Evolutionary conservation across 805 yeast genomes (phyloP), one percentile per base, ranked within the genome.

Genomic region (Komagataella pseudopastoris): DNA sequence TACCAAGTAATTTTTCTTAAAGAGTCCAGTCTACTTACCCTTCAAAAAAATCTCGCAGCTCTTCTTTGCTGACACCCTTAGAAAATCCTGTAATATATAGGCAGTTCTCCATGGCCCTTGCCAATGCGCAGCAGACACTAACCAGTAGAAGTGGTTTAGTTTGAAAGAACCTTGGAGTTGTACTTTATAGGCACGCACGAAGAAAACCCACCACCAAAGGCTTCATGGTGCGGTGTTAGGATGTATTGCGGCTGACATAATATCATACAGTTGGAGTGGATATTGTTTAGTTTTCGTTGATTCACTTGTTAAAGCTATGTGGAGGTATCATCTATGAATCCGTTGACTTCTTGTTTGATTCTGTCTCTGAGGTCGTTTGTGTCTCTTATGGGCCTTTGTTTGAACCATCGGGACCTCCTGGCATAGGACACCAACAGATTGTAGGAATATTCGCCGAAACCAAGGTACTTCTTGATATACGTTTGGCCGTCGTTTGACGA

Each of bases 361-460:
- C 58, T 60, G 51, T 63, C 61, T 46, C 54, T 62, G 48, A 64
- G 52, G 47, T 63, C 65, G 53, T 64, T 65, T 24, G 58, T 51
- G 44, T 52, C 57, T 45, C 57, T 56, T 49, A 66, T 58, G 53
- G 68, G 65, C 51, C 61, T 69, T 57, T 71, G 74, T 58, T 68
- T 71, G 60, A 84, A 83, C 57, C 75, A 71, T 1, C 76, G 76
- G 16, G 83, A 71, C 51, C 63, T 53, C 48, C 69, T 72, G 54
- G 80, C 73, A 43, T 69, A 54, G 3, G 71, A 62, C 3, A 78
- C 76, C 3, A 75, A 64, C 45, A 61, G 63, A 51, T 76, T 79
- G 59, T 78, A 84, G 52, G 80, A 72, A 43, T 63, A 62, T 57
- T 84, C 90, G 1, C 91, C 91, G 60, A 81, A 69, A 3, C 69